phyloP scores from a whole-genome alignment of 2,329 filamentous ascomycete species.

The Fusarium sambucinum region DNA sequence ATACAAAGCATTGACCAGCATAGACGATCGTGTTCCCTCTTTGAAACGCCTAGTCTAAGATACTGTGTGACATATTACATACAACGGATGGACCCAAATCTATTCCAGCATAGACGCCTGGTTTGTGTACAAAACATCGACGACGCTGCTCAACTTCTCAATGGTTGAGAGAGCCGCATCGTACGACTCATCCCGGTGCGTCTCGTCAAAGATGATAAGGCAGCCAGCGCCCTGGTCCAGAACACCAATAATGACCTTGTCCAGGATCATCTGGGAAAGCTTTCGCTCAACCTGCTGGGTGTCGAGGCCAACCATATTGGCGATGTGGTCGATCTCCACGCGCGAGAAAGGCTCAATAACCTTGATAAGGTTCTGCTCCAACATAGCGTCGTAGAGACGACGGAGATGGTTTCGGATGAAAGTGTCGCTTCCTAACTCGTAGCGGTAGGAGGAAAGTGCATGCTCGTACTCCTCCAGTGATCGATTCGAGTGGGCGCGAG shows the following conservation, averaged over 20 bases:
- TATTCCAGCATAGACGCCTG: constrained; percentile 96
- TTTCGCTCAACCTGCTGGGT: constrained; percentile 98
- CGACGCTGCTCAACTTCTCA: constrained; percentile 95
- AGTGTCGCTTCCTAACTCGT: constrained; percentile 91
- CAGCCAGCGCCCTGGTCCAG: constrained; percentile 98
- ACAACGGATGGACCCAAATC: constrained; percentile 43
- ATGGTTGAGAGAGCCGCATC: constrained; percentile 95
- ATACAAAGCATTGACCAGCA: constrained; percentile 33
- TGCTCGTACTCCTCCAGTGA: constrained; percentile 97
- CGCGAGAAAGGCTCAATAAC: constrained; percentile 98
- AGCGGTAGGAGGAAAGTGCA: constrained; percentile 88
- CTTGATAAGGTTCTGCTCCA: constrained; percentile 99
- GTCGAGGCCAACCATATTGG: constrained; percentile 96
- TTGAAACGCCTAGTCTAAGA: constrained; percentile 49
- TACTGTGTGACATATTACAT: constrained; percentile 50
- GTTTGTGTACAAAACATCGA: constrained; percentile 97
- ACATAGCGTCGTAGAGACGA: constrained; percentile 95
- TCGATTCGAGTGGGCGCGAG: constrained; percentile 92
- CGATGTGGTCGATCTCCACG: constrained; percentile 96
- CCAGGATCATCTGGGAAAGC: constrained; percentile 98
- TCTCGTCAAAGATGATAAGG: constrained; percentile 96
- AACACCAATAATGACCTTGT: constrained; percentile 98
- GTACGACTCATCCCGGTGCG: constrained; percentile 91
- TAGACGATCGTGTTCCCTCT: constrained; percentile 47
- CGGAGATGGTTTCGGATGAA: constrained; percentile 98